Evolutionary conservation across 2,329 filamentous ascomycete species (phyloP).

Genomic region (Apiospora malaysiana): DNA sequence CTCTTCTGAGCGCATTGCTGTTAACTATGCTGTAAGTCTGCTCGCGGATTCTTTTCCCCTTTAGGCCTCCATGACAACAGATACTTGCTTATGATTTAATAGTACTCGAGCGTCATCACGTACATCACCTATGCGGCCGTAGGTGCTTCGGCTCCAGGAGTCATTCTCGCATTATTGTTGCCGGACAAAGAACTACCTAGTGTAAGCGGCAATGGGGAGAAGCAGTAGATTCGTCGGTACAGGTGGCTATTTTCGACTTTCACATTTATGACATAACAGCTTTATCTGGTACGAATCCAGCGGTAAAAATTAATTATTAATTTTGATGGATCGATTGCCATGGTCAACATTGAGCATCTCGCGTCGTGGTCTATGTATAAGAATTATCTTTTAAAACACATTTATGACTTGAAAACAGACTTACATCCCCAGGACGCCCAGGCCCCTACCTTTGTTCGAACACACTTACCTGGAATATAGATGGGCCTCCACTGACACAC

Average conservation of each 20-base stretch:
- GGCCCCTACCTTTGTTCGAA: background rate
- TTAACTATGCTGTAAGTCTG: slow-evolving; percentile 48
- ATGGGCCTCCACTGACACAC: background rate
- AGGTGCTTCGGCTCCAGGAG: slow-evolving; percentile 29
- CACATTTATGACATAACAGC: background rate
- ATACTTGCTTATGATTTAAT: background rate
- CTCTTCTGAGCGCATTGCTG: slow-evolving; percentile 45
- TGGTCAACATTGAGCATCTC: background rate
- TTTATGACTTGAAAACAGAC: background rate
- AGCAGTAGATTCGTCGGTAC: background rate
- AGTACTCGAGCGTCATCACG: slow-evolving; percentile 37
- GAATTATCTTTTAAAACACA: background rate
- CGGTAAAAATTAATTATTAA: background rate
- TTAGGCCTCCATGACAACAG: too few relatives aligned
- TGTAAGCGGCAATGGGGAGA: background rate
- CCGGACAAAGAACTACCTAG: slow-evolving; percentile 32
- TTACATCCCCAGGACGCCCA: background rate
- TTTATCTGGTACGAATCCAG: too few relatives aligned
- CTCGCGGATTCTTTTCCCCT: background rate
- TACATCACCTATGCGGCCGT: slow-evolving; percentile 37
- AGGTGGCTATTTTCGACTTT: background rate
- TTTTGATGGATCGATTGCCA: background rate
- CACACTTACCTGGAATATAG: background rate
- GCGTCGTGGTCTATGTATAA: background rate
- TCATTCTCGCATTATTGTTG: slow-evolving; percentile 32